phyloP scores from a whole-genome alignment of 495 filamentous ascomycete species.

The Penicillium manginii region DNA sequence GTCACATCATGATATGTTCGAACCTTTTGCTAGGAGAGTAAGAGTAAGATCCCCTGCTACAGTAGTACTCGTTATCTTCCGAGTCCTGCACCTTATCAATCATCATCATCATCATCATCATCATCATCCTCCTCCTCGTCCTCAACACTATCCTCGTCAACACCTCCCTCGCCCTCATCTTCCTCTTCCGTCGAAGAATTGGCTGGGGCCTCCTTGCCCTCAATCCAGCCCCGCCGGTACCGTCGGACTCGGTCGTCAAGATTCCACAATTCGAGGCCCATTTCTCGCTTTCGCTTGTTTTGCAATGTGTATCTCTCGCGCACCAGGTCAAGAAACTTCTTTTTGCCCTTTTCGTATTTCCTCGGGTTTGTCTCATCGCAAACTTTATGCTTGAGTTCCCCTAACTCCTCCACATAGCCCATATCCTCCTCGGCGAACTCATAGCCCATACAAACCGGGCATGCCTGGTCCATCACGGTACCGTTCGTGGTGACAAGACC shows the following conservation, averaged over 20 bases:
- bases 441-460: not conserved
- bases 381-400: not conserved
- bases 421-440: not conserved
- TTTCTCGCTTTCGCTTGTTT: not conserved
- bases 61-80: not conserved
- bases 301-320: not conserved
- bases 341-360: not conserved
- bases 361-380: not conserved
- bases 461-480: slow-evolving; percentile 1
- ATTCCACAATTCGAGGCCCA: not conserved
- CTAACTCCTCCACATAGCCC: not conserved
- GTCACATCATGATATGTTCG: no score
- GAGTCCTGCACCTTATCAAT: not conserved
- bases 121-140: not conserved
- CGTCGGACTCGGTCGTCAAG: not conserved
- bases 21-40: no score
- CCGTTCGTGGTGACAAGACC: not conserved
- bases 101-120: not conserved
- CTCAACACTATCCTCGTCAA: no score
- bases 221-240: not conserved
- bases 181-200: not conserved
- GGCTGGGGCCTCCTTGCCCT: not conserved
- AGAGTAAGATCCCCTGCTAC: no score
- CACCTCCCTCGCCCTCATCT: no score
- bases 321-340: not conserved